Evolutionary conservation across 2,329 filamentous ascomycete genomes (phyloP).

Genomic region (Aspergillus carbonarius): DNA sequence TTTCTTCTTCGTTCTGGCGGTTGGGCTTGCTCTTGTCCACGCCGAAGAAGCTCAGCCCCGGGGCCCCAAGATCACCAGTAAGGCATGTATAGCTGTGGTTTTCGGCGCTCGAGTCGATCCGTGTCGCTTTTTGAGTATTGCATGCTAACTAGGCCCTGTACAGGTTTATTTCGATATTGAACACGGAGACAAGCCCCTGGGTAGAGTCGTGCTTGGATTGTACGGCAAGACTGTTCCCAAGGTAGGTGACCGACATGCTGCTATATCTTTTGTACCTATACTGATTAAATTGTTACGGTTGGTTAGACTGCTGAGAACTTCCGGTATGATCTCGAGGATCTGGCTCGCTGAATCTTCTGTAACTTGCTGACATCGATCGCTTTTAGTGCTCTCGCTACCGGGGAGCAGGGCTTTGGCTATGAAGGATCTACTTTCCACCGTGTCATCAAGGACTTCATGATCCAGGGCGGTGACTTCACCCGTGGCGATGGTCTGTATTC

Average conservation of each 20-base stretch:
- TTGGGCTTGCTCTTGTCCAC: slow-evolving; percentile 71
- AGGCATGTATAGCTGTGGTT: slow-evolving; percentile 52
- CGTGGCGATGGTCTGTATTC: slow-evolving; percentile 52
- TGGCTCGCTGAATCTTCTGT: background rate
- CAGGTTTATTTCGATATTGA: slow-evolving; percentile 66
- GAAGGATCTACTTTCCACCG: slow-evolving; percentile 67
- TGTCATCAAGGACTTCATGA: slow-evolving; percentile 70
- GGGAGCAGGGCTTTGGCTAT: slow-evolving; percentile 67
- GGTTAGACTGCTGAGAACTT: slow-evolving; percentile 64
- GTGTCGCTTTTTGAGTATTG: background rate
- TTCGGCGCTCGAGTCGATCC: background rate
- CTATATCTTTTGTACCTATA: background rate
- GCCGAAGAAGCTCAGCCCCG: slow-evolving; percentile 61
- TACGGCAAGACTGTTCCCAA: slow-evolving; percentile 68
- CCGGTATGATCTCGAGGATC: slow-evolving; percentile 42
- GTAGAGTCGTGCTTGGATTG: slow-evolving; percentile 62
- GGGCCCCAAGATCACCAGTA: slow-evolving; percentile 92
- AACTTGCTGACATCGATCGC: slow-evolving; percentile 15
- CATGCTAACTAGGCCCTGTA: slow-evolving; percentile 12
- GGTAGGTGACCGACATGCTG: slow-evolving; percentile 38
- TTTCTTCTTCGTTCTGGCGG: slow-evolving; percentile 71
- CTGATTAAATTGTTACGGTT: slow-evolving; percentile 8
- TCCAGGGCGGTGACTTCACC: slow-evolving; percentile 69
- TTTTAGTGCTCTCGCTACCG: slow-evolving; percentile 57
- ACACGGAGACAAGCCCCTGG: slow-evolving; percentile 61